Conservation (phyloP, 139 green algal species). For the Edaphochlamys debaryana region DNA sequence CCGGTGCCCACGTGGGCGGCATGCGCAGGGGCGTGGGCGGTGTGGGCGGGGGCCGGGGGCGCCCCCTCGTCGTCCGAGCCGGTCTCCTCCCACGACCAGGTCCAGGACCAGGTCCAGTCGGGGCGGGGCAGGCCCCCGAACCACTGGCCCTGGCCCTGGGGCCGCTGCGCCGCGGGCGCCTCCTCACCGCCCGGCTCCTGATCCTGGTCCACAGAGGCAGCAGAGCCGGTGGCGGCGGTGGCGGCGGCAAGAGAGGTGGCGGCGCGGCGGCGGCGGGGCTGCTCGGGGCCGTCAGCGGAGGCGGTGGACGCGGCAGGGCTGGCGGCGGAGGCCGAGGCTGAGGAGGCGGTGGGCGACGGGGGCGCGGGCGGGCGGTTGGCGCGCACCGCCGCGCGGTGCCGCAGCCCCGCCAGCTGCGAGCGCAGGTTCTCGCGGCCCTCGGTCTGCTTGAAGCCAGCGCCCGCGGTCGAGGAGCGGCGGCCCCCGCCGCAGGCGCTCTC, state of each 20-base stretch:
- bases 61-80: background rate
- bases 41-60: no score
- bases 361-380: background rate
- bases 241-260: no score
- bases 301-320: no score
- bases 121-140: no score
- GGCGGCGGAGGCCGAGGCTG: background rate
- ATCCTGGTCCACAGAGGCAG: no score
- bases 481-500: background rate
- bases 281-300: no score
- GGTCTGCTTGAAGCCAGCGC: conserved; percentile 14
- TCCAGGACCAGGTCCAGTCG: background rate
- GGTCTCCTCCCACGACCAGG: background rate
- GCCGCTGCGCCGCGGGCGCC: no score
- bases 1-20: no score
- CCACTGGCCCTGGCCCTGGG: background rate
- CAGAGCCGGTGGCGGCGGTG: no score
- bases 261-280: no score
- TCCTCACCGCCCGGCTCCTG: background rate
- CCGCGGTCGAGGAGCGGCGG: background rate
- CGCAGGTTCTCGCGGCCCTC: conserved; percentile 33
- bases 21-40: no score
- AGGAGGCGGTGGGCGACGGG: background rate
- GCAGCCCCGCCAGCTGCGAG: conserved; percentile 56
- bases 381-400: conserved; percentile 58